Conservation (phyloP, 306 rosid species). For the Medicago ruthenica region DNA sequence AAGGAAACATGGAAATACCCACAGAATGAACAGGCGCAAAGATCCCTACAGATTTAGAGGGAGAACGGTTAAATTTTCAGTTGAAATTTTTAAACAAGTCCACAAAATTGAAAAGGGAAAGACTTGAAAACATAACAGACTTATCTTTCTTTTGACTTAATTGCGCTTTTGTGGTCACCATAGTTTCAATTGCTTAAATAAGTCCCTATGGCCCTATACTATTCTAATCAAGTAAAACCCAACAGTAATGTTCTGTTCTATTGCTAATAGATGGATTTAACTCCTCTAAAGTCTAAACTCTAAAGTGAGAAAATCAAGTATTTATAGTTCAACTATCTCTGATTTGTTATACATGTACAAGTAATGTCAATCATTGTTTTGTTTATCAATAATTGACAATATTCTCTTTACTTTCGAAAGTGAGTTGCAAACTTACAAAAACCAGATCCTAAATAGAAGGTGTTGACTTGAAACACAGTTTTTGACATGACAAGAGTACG, state of each 20-base stretch:
- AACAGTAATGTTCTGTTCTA: not conserved
- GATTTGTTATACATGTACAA: not conserved
- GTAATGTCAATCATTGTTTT: not conserved
- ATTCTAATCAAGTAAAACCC: not conserved
- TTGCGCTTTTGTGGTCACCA: not conserved
- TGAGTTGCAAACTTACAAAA: not conserved
- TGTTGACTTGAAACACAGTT: too few relatives aligned
- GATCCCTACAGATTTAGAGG: slow-evolving; percentile 52
- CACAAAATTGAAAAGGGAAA: not conserved
- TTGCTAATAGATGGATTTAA: not conserved
- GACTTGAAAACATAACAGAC: not conserved
- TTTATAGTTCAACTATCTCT: not conserved
- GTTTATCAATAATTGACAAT: not conserved
- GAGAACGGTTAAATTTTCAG: not conserved
- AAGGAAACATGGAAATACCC: slow-evolving; percentile 67
- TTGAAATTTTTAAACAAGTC: not conserved
- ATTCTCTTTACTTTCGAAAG: not conserved
- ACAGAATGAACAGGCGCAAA: slow-evolving; percentile 60
- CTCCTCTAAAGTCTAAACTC: not conserved
- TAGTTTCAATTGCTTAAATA: not conserved
- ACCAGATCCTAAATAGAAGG: not conserved
- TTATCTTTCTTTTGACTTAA: slow-evolving; percentile 7
- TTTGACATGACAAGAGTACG: too few relatives aligned
- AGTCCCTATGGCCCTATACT: not conserved
- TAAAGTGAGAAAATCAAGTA: not conserved